Base-by-base conservation (phyloP, 75 land plant species). In the Pinus taeda region DNA sequence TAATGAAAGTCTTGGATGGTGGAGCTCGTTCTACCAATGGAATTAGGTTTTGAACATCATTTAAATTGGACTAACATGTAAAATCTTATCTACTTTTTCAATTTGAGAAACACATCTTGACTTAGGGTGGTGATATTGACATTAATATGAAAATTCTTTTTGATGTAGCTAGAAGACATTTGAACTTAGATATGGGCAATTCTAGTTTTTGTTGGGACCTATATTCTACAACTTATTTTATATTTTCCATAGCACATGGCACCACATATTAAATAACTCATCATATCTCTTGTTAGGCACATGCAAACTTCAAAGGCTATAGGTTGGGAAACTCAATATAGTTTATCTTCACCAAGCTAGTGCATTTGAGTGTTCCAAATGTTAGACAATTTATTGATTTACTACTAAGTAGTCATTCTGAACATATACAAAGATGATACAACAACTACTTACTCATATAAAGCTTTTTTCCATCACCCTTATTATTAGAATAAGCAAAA, bases 161-260 rank as follows among this genome's bases (percentile, higher is more conserved):
- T 62, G 93, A 89, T 86, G 95, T 86, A 49, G 89, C 93, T 85
- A 90, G 95, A 11, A 94, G 99, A 97, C 92, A 92, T 65, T 76
- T 97, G 60, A 91, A 88, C 74, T 98, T 95, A 59, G 73, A 83
- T 55, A 37, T 92, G 75, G 95, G 94, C 66, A 92, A 95, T 78
- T 94, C 99, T 72, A 88, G 84, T 97, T 97, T 97, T 92, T 82
- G 93, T 92, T 72, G 99, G 98, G 33, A 91, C 77, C 74, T 91
- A 85, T 82, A 5, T 97, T 57, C 64, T 93, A 66, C 98, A 94
- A 73, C 92, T 97, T 63, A 93, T 97, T 22, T 77, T 90, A 79
- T 88, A 97, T 59, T 80, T 94, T 20, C 91, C 98, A 17, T 78
- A 85, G 75, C 87, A 91, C 69, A 91, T 94, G 90, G 83, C 89